phyloP scores from a whole-genome alignment of 495 filamentous ascomycete species.

The Daldinia decipiens region DNA sequence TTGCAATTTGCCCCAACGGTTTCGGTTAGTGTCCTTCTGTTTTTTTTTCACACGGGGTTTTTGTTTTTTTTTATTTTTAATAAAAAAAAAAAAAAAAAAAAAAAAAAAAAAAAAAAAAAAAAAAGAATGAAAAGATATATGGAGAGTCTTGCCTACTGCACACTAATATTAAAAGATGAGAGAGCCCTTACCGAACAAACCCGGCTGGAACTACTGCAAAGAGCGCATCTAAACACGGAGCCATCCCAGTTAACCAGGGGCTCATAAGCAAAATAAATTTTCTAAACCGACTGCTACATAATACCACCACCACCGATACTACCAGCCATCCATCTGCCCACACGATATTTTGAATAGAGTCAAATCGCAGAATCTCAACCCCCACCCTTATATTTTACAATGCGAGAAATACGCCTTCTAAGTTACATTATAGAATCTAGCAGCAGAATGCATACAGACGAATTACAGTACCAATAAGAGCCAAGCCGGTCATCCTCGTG shows the following conservation, averaged over 20 bases:
- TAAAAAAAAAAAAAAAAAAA: no score
- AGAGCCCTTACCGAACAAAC: neutral
- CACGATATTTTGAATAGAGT: conserved; percentile 7
- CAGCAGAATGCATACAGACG: neutral
- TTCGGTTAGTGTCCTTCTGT: no score
- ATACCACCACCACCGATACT: conserved; percentile 8
- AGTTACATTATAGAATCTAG: neutral
- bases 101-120: no score
- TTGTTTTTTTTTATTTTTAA: no score
- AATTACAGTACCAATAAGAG: conserved; percentile 7
- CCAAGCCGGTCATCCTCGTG: conserved; percentile 13
- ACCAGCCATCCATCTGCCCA: conserved; percentile 6
- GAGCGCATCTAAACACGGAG: conserved; percentile 26
- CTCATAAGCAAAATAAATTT: conserved; percentile 13
- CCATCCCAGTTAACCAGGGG: conserved; percentile 21
- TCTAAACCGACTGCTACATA: conserved; percentile 9
- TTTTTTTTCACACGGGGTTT: no score
- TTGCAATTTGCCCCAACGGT: no score
- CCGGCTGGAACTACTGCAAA: conserved; percentile 24
- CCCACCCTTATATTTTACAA: conserved; percentile 2
- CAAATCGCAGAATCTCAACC: neutral
- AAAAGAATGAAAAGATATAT: conserved; percentile 10
- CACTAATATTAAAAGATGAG: neutral
- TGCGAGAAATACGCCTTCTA: neutral
- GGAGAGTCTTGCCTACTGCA: neutral